These are phyloP conservation scores for Dichomitus squalens DNA, from an alignment of 1,284 basidiomycete species.

Conservation along the genomic window DNA sequence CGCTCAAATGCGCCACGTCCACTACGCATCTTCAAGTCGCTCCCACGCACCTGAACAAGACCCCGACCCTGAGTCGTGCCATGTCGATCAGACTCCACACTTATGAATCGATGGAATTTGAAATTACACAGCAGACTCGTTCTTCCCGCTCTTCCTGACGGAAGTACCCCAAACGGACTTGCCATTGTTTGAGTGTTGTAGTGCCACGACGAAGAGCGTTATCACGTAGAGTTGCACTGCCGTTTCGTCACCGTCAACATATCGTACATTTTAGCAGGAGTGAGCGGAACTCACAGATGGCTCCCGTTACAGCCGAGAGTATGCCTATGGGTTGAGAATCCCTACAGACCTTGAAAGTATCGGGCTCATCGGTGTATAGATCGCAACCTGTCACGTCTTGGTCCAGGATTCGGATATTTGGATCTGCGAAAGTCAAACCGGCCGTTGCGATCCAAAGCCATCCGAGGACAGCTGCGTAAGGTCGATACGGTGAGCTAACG, in stretches of 20 bases:
- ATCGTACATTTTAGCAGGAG: no score
- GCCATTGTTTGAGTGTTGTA: not conserved
- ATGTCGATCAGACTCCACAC: no score
- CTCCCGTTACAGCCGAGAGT: not conserved
- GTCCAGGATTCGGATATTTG: not conserved
- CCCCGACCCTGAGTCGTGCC: no score
- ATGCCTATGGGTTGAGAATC: constrained; percentile 1
- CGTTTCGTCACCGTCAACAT: not conserved
- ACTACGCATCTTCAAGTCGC: no score
- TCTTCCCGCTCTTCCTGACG: not conserved
- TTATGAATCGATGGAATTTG: no score
- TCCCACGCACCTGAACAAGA: no score
- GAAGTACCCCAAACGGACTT: not conserved
- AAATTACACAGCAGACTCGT: no score
- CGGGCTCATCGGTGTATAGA: not conserved
- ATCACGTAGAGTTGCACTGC: not conserved
- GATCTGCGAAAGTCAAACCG: not conserved
- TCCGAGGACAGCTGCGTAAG: constrained; percentile 7
- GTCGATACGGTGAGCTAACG: no score
- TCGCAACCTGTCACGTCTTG: not conserved
- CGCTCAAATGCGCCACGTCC: no score
- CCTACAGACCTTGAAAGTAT: not conserved
- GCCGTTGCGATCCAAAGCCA: constrained; percentile 2
- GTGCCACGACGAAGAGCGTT: not conserved
- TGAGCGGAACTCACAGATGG: not conserved